Evolutionary conservation across 495 filamentous ascomycete genomes (phyloP), one percentile per base, ranked within the genome.

Genomic region (Pseudevernia furfuracea): DNA sequence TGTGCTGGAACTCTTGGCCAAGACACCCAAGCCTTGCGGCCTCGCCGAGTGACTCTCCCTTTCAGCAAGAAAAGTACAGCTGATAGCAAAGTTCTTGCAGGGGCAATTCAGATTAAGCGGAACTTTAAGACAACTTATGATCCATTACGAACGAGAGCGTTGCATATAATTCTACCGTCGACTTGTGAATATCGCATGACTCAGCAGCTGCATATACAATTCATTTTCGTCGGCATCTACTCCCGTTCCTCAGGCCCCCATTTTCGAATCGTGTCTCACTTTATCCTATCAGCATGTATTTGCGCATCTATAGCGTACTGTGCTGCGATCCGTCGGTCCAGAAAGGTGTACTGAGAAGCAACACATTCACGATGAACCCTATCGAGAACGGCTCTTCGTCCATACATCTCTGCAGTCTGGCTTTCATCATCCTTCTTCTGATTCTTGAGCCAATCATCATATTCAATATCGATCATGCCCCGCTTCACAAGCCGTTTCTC

Each of bases 361-460:
- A 46, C 10, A 46, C 43, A 46, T 6, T 46, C 43, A 23, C 21
- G 1, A 10, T 46, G 43, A 46, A 7, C 43, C 9, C 8, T 23
- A 9, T 6, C 43, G 10, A 46, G 9, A n/a, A 23, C 6, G 43
- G 43, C 21, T 46, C 43, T 46, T 21, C 43, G 21, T 23, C 2
- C 43, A 23, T 23, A 11, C 1, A 46, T n/a, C 43, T 11, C 8
- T 10, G 43, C 34, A 3, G 19, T 38, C 3, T 58, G 19, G 21
- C 38, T 3, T 14, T 58, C 23, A 14, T 38, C 30, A 23, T 36
- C 8, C 36, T 11, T 21, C 15, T 38, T 58, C 9, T 0, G 5
- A 3, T 0, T 2, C n/a, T 59, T 19, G 14, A 4, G 0, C 14
- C 10, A 25, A 28, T 0, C 3, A 3, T 28, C 3, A 1, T 41